Conservation (phyloP, 305 asterid genomes). For the Fraxinus baroniana region DNA sequence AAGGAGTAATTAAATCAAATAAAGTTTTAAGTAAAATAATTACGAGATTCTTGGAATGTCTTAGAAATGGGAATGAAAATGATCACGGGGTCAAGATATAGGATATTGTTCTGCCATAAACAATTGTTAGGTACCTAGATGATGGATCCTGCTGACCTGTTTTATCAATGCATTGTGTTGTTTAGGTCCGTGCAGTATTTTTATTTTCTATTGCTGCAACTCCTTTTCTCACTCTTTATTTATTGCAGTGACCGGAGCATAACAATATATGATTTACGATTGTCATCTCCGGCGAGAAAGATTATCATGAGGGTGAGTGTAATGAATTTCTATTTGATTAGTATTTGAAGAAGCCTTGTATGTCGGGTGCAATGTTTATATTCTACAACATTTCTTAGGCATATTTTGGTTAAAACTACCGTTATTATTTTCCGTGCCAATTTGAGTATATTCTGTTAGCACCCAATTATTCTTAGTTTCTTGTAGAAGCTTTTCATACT, state of each 20-base stretch:
- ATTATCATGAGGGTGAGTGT: slow-evolving; percentile 72
- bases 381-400: background rate
- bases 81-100: background rate
- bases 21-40: background rate
- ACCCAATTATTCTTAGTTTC: background rate
- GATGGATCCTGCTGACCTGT: slow-evolving; percentile 3
- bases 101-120: background rate
- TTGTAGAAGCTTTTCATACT: background rate
- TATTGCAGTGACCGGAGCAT: slow-evolving; percentile 89
- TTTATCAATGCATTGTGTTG: slow-evolving; percentile 1
- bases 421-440: background rate
- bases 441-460: background rate
- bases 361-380: background rate
- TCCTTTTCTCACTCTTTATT: slow-evolving; percentile 12
- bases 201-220: slow-evolving; percentile 13
- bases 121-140: background rate
- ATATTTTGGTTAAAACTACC: background rate
- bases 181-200: slow-evolving; percentile 13
- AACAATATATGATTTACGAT: slow-evolving; percentile 70
- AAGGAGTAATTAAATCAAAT: background rate
- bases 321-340: background rate
- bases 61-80: background rate
- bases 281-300: slow-evolving; percentile 79
- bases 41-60: background rate
- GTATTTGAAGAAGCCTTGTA: background rate